These are phyloP conservation scores for Leccinum fallax DNA, from an alignment of 1,284 basidiomycete genomes.

Conservation along the genomic window DNA sequence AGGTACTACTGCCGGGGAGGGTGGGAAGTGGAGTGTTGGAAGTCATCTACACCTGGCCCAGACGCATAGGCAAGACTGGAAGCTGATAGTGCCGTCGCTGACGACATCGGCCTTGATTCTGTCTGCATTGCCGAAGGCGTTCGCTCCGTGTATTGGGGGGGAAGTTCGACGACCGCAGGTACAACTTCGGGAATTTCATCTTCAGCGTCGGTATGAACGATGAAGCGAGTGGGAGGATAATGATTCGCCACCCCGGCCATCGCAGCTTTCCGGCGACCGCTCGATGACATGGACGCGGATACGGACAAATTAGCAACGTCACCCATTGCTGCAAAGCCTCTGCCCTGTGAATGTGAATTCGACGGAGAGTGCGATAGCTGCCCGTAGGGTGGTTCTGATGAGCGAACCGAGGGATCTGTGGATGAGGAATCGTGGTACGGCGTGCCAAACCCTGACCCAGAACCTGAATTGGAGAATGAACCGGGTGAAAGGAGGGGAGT, in stretches of 20 bases:
- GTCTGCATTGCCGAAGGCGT: slow-evolving; percentile 17
- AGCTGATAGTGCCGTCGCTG: slow-evolving; percentile 5
- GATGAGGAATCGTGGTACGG: slow-evolving; percentile 10
- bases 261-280: slow-evolving; percentile 52
- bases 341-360: slow-evolving; percentile 25
- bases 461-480: not conserved
- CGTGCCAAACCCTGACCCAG: not conserved
- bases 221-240: slow-evolving; percentile 52
- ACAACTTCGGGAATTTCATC: slow-evolving; percentile 48
- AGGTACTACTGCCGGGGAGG: not conserved
- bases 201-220: slow-evolving; percentile 73
- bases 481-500: slow-evolving; percentile 14
- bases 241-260: slow-evolving; percentile 48
- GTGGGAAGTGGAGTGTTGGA: not conserved
- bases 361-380: slow-evolving; percentile 27
- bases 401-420: slow-evolving; percentile 7
- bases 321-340: slow-evolving; percentile 21
- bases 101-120: slow-evolving; percentile 17
- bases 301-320: slow-evolving; percentile 24
- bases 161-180: slow-evolving; percentile 68
- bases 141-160: slow-evolving; percentile 69
- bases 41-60: slow-evolving; percentile 9
- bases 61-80: slow-evolving; percentile 18
- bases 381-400: slow-evolving; percentile 27
- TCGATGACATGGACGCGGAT: slow-evolving; percentile 37